Evolutionary conservation across 2,329 filamentous ascomycete species (phyloP).

Genomic region (Bertia moriformis): DNA sequence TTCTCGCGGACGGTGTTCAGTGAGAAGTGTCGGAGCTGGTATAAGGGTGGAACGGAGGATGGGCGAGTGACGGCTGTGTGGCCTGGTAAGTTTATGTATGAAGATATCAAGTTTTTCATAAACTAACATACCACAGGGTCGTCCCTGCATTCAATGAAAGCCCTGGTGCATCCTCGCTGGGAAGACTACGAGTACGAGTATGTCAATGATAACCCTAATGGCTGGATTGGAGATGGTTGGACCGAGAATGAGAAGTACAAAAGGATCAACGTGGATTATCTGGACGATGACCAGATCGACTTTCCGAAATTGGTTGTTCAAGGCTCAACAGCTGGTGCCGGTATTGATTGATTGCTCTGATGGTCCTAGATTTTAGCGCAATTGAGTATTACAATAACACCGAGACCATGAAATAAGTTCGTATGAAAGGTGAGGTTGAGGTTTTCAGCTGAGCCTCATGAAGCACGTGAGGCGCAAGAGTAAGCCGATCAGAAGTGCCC

Average conservation of each 20-base stretch:
- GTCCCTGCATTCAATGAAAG: slow-evolving; percentile 19
- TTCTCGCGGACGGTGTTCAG: slow-evolving; percentile 16
- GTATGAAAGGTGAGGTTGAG: no score
- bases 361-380: not conserved
- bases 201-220: slow-evolving; percentile 13
- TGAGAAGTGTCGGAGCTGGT: slow-evolving; percentile 20
- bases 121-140: slow-evolving; percentile 9
- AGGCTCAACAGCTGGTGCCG: no score
- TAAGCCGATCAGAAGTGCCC: no score
- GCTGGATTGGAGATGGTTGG: slow-evolving; percentile 18
- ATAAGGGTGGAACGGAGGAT: slow-evolving; percentile 16
- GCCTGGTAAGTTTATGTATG: slow-evolving; percentile 10
- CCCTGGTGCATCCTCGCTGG: slow-evolving; percentile 17
- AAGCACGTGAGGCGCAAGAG: no score
- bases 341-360: no score
- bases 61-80: slow-evolving; percentile 16
- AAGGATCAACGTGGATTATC: slow-evolving; percentile 15
- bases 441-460: no score
- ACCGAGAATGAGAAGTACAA: slow-evolving; percentile 15
- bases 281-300: slow-evolving; percentile 18
- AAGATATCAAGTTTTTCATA: not conserved
- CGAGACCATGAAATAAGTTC: no score
- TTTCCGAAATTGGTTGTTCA: slow-evolving; percentile 9
- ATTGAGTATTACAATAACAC: no score
- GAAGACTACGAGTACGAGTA: slow-evolving; percentile 21